Evolutionary conservation across 371 early-diverging fungal species (phyloP), one percentile per base, ranked within the genome.

Genomic region (Mucor velutinosus): DNA sequence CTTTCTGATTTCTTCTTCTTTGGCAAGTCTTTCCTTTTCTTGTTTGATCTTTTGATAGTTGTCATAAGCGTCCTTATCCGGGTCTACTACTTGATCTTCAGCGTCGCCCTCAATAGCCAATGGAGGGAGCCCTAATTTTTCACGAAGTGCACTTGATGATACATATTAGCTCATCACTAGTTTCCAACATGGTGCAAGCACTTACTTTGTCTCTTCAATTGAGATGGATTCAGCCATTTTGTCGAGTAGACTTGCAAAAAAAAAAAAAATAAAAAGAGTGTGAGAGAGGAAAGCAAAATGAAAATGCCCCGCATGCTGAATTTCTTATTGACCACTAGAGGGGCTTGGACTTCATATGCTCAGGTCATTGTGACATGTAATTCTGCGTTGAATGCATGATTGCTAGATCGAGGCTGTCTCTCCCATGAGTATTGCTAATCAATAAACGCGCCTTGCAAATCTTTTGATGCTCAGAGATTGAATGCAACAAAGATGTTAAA

Each of bases 81-180:
- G 78, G 62, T 82, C 83, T n/a, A 77, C 71, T 37, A 62, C 41
- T 59, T 73, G 73, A 30, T 77, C 80, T 6, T 70, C 78, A 17
- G 75, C 69, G 6, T 41, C 62, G 17, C 83, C 81, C 39, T 73
- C 86, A 1, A 66, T 75, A 23, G 84, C 80, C 45, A 93, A 71
- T 21, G 91, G 91, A 63, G 87, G 86, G 32, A 94, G 83, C 35
- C 94, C 94, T 3, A 92, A 77, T 56, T 84, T 85, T 45, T 79
- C 80, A 76, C 95, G 86, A 57, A 92, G 78, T 66, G 82, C 84
- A 74, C 87, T 87, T 71, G 25, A 45, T 0, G n/a, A 25, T 21
- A 62, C 11, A 12, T n/a, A 7, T 60, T 11, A 60, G 33, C 23
- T 30, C 35, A 45, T 10, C 27, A 27, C n/a, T 47, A n/a, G 1